Base-by-base conservation (phyloP, 495 filamentous ascomycete species). In the Penicillium roqueforti region DNA sequence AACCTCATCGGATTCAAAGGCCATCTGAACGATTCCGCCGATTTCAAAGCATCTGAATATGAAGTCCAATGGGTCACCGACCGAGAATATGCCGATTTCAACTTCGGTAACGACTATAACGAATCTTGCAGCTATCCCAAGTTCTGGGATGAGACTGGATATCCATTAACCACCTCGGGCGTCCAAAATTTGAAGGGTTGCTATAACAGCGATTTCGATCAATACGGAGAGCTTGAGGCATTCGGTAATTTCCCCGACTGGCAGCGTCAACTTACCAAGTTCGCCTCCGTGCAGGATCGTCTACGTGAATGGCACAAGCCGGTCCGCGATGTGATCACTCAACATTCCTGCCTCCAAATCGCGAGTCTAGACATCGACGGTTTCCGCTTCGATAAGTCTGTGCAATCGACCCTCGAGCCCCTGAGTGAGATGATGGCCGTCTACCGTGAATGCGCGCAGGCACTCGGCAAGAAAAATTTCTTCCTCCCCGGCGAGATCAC, bases 401-500 rank as follows among this genome's bases (percentile, higher is more conserved):
- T 74, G 37, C 73, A 77, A 52, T 62, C 74, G 11, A 78, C 76
- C 11, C 63, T 75, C 31, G 76, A 78, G 46, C 63, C 76, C 0
- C 63, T 74, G 44, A 72, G 69, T 44, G 73, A 77, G 26, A 77
- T 72, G 46, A 61, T 64, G n/a, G 53, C 68, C 19, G 49, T 51
- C 41, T 68, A 74, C 45, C 70, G 76, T 38, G 55, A 69, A 41
- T 79, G 76, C 29, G 76, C 73, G 16, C 54, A 60, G 41, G 42
- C 57, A 22, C 52, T 69, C 37, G 72, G 72, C 22, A 79, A 79
- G 55, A 42, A 71, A 9, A 78, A 79, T 42, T 78, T 79, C 62
- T 74, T 77, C 52, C 71, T 79, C 9, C 68, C 72, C n/a, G 76
- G 76, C 19, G 76, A 79, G 54, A 75, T 78, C 36, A 71, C 69